A percentile compares a stretch with the other conserved stretches of the same genome.
Evolutionary conservation across 164 flowering plant species (phyloP).

Genomic region (Tetrastigma voinierianum): DNA sequence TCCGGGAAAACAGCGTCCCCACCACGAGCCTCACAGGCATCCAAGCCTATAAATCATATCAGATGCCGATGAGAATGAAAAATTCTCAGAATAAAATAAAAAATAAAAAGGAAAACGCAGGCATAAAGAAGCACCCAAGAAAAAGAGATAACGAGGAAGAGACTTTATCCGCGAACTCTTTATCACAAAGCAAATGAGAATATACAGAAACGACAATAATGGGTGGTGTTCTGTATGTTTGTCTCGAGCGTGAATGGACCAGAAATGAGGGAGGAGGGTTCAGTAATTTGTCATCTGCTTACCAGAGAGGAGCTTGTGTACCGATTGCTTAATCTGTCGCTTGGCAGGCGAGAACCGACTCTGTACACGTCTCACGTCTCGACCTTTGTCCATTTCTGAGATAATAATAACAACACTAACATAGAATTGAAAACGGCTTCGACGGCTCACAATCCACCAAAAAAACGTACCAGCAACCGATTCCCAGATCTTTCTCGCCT

Average conservation of each 20-base stretch:
- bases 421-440: slow-evolving; percentile 17
- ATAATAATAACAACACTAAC: slow-evolving; percentile 8
- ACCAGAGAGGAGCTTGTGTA: slow-evolving; percentile 27
- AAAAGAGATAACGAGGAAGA: slow-evolving; percentile 10
- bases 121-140: not conserved
- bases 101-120: not conserved
- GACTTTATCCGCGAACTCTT: slow-evolving; percentile 19
- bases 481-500: slow-evolving; percentile 15
- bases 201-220: slow-evolving; percentile 29
- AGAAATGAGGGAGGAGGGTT: slow-evolving; percentile 12
- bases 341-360: slow-evolving; percentile 27
- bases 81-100: not conserved
- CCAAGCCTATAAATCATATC: slow-evolving; percentile 14
- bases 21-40: slow-evolving; percentile 15
- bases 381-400: slow-evolving; percentile 46
- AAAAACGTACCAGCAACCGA: not conserved
- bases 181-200: slow-evolving; percentile 18
- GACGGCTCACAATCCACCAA: slow-evolving; percentile 8
- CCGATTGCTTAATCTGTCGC: slow-evolving; percentile 31
- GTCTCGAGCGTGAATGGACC: not conserved
- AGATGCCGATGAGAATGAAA: not conserved
- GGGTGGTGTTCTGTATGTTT: slow-evolving; percentile 5
- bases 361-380: slow-evolving; percentile 42
- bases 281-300: slow-evolving; percentile 1
- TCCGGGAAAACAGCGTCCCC: slow-evolving; percentile 21